Base-by-base conservation (phyloP, 106 monocot genomes). In the Gastrodia elata region DNA sequence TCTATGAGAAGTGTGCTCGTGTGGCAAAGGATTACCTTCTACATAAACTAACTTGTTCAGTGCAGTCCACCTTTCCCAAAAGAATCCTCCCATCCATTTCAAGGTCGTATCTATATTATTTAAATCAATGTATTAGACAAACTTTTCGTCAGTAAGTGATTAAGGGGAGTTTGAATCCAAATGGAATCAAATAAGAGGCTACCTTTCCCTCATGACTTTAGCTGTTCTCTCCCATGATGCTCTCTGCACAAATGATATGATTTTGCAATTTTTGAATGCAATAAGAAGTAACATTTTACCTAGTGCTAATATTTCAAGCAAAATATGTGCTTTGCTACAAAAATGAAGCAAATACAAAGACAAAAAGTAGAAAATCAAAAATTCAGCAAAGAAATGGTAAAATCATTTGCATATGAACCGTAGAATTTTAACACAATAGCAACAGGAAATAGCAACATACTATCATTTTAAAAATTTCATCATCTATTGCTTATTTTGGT, bases 11-110 rank as follows among this genome's bases (percentile, higher is more conserved):
- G 4, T 69, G 25, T 39, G n/a, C 4, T 25, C 13, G 20, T 39
- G 26, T 11, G 1, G 38, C 55, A 70, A 38, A 40, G 67, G 39
- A 70, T 39, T 81, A 98, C 97, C 93, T 98, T 83, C 88, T 88
- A 84, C 97, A 98, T 35, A 98, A 49, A 18, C 77, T 93, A 80
- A 39, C 65, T 71, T 88, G 74, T 74, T 80, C 71, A 70, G 97
- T 93, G 78, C 97, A 93, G 75, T 98, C 97, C 77, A 93, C 97
- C 79, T 88, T 98, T 26, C 78, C 97, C 77, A 98, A 18, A 34
- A 98, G 78, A 80, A 98, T 98, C 15, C 93, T 76, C 41, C 83
- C 83, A 80, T 98, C 97, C 71, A 88, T 75, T 84, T 98, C 93
- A 71, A 88, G 93, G 74, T 97, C 88, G 85, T 98, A 88, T 83